Evolutionary conservation across 768 basidiomycete genomes (phyloP).

Genomic region (Rubroboletus pulcherrimus): DNA sequence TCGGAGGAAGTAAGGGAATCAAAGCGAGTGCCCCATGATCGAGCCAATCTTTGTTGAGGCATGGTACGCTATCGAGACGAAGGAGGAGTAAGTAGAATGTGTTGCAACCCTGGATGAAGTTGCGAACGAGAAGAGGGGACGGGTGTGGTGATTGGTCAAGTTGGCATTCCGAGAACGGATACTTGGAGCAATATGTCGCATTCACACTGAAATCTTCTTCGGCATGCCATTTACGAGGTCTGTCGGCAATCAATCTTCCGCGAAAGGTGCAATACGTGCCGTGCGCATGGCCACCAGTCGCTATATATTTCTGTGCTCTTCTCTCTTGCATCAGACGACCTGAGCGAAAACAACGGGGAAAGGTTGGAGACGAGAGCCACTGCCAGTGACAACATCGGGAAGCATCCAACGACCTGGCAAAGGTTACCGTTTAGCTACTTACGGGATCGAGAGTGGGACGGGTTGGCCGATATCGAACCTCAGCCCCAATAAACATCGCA

Average conservation of each 20-base stretch:
- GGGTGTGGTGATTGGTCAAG: slow-evolving; percentile 15
- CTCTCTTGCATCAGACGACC: slow-evolving; percentile 25
- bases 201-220: slow-evolving; percentile 12
- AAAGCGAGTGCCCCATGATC: slow-evolving; percentile 71
- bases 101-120: slow-evolving; percentile 1
- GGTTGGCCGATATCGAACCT: slow-evolving; percentile 9
- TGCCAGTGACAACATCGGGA: slow-evolving; percentile 7
- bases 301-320: slow-evolving; percentile 26
- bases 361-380: slow-evolving; percentile 13
- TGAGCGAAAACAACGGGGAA: slow-evolving; percentile 25
- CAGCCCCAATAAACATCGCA: slow-evolving; percentile 3
- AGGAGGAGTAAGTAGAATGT: slow-evolving; percentile 19
- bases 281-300: slow-evolving; percentile 12
- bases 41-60: slow-evolving; percentile 43
- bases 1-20: slow-evolving; percentile 57
- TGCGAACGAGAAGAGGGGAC: slow-evolving; percentile 2
- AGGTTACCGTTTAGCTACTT: slow-evolving; percentile 20
- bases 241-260: slow-evolving; percentile 28
- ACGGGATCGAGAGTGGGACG: slow-evolving; percentile 6
- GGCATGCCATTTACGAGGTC: slow-evolving; percentile 10
- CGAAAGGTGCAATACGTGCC: slow-evolving; percentile 17
- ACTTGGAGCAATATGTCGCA: slow-evolving; percentile 16
- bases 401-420: slow-evolving; percentile 10
- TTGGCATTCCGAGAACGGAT: slow-evolving; percentile 20
- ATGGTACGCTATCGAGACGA: slow-evolving; percentile 32